Conservation (phyloP, 768 basidiomycete species). For the Trichaptum fuscoviolaceum region DNA sequence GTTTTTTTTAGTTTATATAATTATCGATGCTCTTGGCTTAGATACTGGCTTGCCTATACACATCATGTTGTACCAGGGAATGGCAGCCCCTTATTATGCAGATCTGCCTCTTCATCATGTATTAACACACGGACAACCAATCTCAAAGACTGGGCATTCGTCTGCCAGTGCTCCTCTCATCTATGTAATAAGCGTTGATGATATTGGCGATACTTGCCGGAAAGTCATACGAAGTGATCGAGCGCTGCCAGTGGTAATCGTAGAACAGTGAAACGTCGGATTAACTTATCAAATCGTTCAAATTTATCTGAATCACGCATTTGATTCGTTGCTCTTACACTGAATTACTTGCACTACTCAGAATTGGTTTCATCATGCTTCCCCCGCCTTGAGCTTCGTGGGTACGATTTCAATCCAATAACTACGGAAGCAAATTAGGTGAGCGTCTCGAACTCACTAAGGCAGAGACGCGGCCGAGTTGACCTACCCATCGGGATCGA, state of each 20-base stretch:
- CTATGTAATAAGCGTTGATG: neutral
- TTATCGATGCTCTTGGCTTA: neutral
- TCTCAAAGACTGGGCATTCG: neutral
- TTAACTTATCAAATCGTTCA: neutral
- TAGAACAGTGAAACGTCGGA: too few species aligned
- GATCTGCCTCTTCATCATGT: neutral
- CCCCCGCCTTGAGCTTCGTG: neutral
- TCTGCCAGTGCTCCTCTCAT: neutral
- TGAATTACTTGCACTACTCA: neutral
- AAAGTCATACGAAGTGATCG: too few species aligned
- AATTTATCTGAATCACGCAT: neutral
- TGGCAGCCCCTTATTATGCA: neutral
- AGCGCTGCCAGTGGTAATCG: too few species aligned
- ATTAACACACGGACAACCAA: neutral
- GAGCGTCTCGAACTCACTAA: slow-evolving; percentile 1
- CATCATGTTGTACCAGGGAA: neutral
- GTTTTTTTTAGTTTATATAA: neutral
- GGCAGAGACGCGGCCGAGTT: slow-evolving; percentile 7
- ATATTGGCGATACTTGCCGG: neutral
- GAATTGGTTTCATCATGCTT: neutral
- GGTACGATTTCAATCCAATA: slow-evolving; percentile 61
- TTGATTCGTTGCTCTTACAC: neutral
- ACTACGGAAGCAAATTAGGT: slow-evolving; percentile 22
- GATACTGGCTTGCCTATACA: neutral
- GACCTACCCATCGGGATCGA: slow-evolving; percentile 77